Conservation (phyloP, 2,329 filamentous ascomycete species). For the Colletotrichum eremochloae region DNA sequence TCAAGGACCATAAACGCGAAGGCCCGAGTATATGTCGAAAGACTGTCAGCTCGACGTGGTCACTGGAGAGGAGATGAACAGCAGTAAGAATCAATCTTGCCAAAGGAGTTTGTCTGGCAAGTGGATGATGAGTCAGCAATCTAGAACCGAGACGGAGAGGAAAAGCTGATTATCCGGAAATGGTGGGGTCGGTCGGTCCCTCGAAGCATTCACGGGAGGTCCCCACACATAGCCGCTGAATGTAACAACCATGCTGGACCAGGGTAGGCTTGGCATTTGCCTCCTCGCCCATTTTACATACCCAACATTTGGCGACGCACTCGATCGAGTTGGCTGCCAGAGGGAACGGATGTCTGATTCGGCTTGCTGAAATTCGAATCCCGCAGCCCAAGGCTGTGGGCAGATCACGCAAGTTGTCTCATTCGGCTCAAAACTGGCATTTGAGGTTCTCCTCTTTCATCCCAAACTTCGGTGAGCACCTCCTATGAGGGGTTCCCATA, state of each 20-base stretch:
- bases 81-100: not conserved
- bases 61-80: not conserved
- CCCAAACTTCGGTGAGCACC: not conserved
- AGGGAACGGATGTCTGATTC: not conserved
- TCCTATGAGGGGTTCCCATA: not conserved
- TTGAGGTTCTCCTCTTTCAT: not conserved
- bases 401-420: not conserved
- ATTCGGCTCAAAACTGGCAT: not conserved
- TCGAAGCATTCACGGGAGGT: not conserved
- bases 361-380: not conserved
- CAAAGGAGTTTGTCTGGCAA: not conserved
- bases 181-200: too few species aligned
- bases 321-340: not conserved
- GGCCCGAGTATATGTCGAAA: conserved; percentile 1
- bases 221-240: not conserved
- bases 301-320: not conserved
- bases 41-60: not conserved
- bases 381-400: not conserved
- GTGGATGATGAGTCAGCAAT: not conserved
- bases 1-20: conserved; percentile 25
- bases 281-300: not conserved
- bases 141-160: not conserved
- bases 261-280: not conserved
- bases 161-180: not conserved
- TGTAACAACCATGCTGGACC: not conserved